Percentiles rank a stretch among this genome's conserved stretches.
Conservation (phyloP, 768 basidiomycete species). For the Leccinellum albellum region DNA sequence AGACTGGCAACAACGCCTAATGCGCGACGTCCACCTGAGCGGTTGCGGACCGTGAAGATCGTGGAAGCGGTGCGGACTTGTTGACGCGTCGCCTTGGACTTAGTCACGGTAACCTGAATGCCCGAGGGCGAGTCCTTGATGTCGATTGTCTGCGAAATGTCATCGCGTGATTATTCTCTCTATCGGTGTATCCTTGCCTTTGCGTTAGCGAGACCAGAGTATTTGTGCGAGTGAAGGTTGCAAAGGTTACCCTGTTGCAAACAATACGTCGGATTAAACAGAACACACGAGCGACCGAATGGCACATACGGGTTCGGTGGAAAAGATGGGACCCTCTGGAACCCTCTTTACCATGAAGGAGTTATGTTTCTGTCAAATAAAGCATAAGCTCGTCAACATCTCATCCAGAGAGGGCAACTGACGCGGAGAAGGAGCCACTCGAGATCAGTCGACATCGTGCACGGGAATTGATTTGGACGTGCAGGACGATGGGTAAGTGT, state of each 20-base stretch:
- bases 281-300: neutral
- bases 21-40: constrained; percentile 69
- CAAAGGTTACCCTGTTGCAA: constrained; percentile 70
- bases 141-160: constrained; percentile 53
- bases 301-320: constrained; percentile 71
- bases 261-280: constrained; percentile 2
- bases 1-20: constrained; percentile 56
- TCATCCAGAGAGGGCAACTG: neutral
- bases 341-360: constrained; percentile 82
- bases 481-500: constrained; percentile 19
- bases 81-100: constrained; percentile 52
- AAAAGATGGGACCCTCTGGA: constrained; percentile 72
- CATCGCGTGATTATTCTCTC: neutral
- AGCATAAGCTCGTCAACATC: neutral
- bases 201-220: constrained; percentile 81
- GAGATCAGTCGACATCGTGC: constrained; percentile 83
- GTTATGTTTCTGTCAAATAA: constrained; percentile 63
- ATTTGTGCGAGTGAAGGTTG: constrained; percentile 89
- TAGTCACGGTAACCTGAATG: constrained; percentile 62
- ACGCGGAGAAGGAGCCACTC: constrained; percentile 92
- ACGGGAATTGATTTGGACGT: constrained; percentile 12
- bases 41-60: constrained; percentile 54
- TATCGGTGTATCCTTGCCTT: constrained; percentile 46
- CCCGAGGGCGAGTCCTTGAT: constrained; percentile 52
- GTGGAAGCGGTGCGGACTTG: constrained; percentile 48